A percentile compares a stretch with the other conserved stretches of the same genome.
Evolutionary conservation across 768 basidiomycete species (phyloP).

Genomic region (Ramaria sp.): DNA sequence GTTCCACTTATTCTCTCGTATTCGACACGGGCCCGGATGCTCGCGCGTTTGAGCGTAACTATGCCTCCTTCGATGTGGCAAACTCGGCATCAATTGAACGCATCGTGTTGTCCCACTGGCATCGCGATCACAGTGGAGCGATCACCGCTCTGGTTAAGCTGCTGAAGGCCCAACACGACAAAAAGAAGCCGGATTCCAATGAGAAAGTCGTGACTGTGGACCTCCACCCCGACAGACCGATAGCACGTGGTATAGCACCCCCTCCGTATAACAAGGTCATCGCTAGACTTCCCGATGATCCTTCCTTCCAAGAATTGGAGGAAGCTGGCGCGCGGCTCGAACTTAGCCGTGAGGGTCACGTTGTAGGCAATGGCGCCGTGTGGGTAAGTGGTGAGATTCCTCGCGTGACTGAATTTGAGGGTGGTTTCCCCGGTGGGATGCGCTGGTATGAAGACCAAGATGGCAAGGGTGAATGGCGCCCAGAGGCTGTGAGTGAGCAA

Average conservation of each 20-base stretch:
- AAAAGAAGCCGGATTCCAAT: constrained; percentile 9
- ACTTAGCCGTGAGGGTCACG: constrained; percentile 48
- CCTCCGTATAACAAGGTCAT: constrained; percentile 43
- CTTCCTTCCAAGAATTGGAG: constrained; percentile 57
- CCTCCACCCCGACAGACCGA: constrained; percentile 67
- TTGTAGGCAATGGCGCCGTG: constrained; percentile 49
- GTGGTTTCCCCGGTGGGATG: constrained; percentile 55
- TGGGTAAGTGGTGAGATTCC: constrained; percentile 80
- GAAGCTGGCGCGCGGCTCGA: constrained; percentile 45
- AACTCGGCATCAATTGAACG: constrained; percentile 37
- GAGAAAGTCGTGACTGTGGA: constrained; percentile 43
- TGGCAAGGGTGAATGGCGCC: constrained; percentile 34
- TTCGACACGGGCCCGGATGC: constrained; percentile 84
- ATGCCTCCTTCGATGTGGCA: constrained; percentile 42
- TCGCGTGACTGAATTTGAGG: constrained; percentile 55
- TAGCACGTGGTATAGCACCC: constrained; percentile 62
- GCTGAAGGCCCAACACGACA: constrained; percentile 36
- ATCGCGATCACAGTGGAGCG: constrained; percentile 55
- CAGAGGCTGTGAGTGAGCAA: constrained; percentile 20
- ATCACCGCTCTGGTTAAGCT: constrained; percentile 66
- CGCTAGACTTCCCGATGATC: constrained; percentile 54
- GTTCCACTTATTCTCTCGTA: constrained; percentile 41
- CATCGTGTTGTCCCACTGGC: constrained; percentile 46
- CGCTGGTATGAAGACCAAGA: constrained; percentile 37
- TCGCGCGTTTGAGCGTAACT: constrained; percentile 62